phyloP scores from a whole-genome alignment of 805 yeast species.

The Spathaspora sp. region DNA sequence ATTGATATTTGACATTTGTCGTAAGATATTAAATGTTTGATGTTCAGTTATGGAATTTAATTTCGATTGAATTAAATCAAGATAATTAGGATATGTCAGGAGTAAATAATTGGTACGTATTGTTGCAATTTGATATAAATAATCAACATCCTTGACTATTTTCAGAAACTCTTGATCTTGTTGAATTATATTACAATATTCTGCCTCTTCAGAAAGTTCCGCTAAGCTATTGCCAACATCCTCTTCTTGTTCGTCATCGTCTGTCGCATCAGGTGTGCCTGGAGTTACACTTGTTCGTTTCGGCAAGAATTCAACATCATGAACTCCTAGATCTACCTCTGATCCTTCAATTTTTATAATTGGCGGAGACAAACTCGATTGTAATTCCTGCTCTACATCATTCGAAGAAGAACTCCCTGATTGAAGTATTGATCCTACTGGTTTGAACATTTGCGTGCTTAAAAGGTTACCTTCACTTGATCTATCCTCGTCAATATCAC shows the following conservation, averaged over 20 bases:
- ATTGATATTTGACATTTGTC: slow-evolving; percentile 17
- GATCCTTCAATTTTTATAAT: neutral
- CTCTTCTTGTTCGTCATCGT: neutral
- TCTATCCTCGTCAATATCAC: neutral
- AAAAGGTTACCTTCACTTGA: neutral
- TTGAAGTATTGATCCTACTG: too few relatives aligned
- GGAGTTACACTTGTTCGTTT: neutral
- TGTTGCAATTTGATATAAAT: slow-evolving; percentile 13
- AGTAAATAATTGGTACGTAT: slow-evolving; percentile 16
- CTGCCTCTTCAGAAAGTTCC: neutral
- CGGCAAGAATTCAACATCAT: slow-evolving; percentile 4
- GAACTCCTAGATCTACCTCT: neutral
- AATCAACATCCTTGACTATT: slow-evolving; percentile 9
- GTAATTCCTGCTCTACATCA: neutral
- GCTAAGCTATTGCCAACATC: neutral
- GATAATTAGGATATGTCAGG: slow-evolving; percentile 18
- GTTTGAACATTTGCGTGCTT: slow-evolving; percentile 3
- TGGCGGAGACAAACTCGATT: neutral
- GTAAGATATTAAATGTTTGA: slow-evolving; percentile 13
- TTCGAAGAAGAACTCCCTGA: neutral
- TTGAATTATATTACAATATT: neutral
- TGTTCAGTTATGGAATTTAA: slow-evolving; percentile 14
- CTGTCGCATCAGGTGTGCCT: neutral
- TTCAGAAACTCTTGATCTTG: slow-evolving; percentile 8
- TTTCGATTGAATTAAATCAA: slow-evolving; percentile 11